Conservation (phyloP, 2,329 filamentous ascomycete genomes). For the Colletotrichum gloeosporioides region DNA sequence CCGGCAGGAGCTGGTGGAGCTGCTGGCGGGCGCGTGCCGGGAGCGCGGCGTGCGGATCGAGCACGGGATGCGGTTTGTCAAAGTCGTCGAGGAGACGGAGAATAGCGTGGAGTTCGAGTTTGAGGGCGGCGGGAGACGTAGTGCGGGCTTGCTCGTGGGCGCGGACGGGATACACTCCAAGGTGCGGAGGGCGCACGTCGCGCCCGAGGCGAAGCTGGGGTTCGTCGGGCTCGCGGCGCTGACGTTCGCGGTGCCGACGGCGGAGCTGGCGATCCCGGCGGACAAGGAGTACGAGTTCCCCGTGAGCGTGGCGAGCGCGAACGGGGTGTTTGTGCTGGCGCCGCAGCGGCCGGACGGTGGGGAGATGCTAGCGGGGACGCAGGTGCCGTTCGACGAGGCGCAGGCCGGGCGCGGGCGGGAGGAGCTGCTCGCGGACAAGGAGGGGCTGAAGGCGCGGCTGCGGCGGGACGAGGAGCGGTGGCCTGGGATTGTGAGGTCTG, state of each 20-base stretch:
- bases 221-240: constrained; percentile 55
- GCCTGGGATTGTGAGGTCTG: constrained; percentile 39
- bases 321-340: constrained; percentile 55
- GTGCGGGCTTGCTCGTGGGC: constrained; percentile 54
- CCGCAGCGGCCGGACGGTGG: constrained; percentile 48
- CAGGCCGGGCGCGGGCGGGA: constrained; percentile 47
- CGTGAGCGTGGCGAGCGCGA: constrained; percentile 44
- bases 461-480: constrained; percentile 38
- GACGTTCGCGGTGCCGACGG: constrained; percentile 36
- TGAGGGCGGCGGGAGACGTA: constrained; percentile 44
- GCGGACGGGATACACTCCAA: constrained; percentile 66
- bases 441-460: constrained; percentile 37
- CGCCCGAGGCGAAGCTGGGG: constrained; percentile 50
- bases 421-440: constrained; percentile 41
- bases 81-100: constrained; percentile 44
- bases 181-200: constrained; percentile 53
- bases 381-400: constrained; percentile 39
- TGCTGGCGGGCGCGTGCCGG: constrained; percentile 37
- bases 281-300: constrained; percentile 42
- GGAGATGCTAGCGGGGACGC: constrained; percentile 44
- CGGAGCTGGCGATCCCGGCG: constrained; percentile 37
- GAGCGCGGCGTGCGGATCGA: constrained; percentile 41
- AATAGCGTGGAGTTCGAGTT: constrained; percentile 51
- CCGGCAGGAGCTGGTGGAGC: constrained; percentile 49
- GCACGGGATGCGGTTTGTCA: constrained; percentile 53